phyloP scores from a whole-genome alignment of 495 filamentous ascomycete species.

The Hypoxylon lenormandii region DNA sequence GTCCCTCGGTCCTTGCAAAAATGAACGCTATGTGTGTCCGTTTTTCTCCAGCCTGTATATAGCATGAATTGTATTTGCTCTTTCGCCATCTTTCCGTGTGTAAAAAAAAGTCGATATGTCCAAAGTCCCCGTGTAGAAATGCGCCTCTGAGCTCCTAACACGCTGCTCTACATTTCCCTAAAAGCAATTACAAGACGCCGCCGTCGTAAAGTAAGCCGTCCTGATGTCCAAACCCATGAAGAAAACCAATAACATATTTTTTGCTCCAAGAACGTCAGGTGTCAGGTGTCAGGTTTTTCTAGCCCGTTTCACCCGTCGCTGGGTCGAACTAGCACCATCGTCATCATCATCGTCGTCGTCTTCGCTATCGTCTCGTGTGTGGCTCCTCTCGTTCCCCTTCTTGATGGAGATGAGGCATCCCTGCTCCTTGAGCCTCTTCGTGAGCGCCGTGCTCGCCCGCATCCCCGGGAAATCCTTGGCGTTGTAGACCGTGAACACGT shows the following conservation, averaged over 20 bases:
- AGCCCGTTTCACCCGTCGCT: conserved; percentile 41
- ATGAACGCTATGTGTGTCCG: conserved; percentile 23
- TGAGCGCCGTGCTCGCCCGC: conserved; percentile 76
- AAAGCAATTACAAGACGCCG: conserved; percentile 12
- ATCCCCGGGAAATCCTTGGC: conserved; percentile 98
- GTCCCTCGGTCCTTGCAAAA: conserved; percentile 15
- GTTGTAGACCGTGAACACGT: conserved; percentile 86
- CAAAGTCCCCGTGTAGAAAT: conserved; percentile 21
- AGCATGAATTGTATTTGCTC: conserved; percentile 30
- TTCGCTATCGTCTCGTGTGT: conserved; percentile 63
- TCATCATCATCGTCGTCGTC: conserved; percentile 61
- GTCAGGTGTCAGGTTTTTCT: conserved; percentile 46
- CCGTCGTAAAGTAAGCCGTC: conserved; percentile 15
- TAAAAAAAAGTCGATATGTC: conserved; percentile 31
- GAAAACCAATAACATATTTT: background rate
- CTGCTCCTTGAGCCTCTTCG: conserved; percentile 77
- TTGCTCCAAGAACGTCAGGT: conserved; percentile 13
- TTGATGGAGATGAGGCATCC: conserved; percentile 82
- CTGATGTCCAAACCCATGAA: conserved; percentile 7
- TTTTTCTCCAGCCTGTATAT: conserved; percentile 26
- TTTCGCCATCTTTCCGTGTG: conserved; percentile 29
- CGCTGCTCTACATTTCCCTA: conserved; percentile 19
- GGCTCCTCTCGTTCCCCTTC: conserved; percentile 77
- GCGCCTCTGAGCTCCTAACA: conserved; percentile 12
- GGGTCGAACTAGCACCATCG: conserved; percentile 32